Percentiles rank a stretch among this genome's conserved stretches.
Evolutionary conservation across 345 rosid genomes (phyloP).

Genomic region (Reutealis trisperma): DNA sequence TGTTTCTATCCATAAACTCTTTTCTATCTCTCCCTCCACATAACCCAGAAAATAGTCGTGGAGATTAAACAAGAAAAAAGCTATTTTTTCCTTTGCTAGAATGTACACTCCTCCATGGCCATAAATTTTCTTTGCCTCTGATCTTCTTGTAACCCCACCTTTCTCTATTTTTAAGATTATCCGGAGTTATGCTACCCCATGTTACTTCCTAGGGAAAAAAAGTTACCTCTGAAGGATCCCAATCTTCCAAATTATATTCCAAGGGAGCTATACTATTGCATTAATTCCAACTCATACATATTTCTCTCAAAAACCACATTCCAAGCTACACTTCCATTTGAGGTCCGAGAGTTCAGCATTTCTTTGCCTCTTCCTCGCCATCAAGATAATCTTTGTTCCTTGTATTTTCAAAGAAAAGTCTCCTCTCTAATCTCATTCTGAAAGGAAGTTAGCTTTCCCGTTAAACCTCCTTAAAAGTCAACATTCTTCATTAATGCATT

Average conservation of each 20-base stretch:
- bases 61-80: too few relatives aligned
- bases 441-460: not conserved
- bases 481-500: not conserved
- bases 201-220: not conserved
- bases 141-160: not conserved
- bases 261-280: not conserved
- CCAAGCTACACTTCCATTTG: not conserved
- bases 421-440: not conserved
- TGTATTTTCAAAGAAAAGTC: not conserved
- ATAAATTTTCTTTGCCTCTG: not conserved
- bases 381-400: not conserved
- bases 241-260: not conserved
- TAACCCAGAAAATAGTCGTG: not conserved
- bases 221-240: not conserved
- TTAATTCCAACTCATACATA: too few relatives aligned
- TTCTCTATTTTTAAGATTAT: too few relatives aligned
- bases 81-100: not conserved
- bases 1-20: too few relatives aligned
- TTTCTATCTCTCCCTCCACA: not conserved
- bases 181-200: not conserved
- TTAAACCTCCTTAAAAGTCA: not conserved
- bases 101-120: not conserved
- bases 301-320: not conserved
- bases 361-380: not conserved
- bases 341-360: not conserved